These are phyloP conservation scores for Climacium dendroides DNA, from an alignment of 225 moss, liverwort and hornwort genomes.

Conservation along the genomic window DNA sequence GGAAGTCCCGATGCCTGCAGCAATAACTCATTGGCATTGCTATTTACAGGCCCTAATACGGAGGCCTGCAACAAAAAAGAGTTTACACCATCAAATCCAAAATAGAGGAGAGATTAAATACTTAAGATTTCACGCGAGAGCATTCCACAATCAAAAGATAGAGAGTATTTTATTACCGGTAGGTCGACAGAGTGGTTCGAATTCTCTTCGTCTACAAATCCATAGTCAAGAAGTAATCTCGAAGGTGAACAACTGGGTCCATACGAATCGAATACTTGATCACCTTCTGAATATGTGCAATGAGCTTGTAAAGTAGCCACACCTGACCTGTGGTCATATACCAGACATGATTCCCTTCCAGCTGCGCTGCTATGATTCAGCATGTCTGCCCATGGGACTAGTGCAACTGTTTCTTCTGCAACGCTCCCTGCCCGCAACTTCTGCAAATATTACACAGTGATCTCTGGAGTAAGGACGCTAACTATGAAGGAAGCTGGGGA, in stretches of 20 bases:
- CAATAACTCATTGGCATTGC: conserved; percentile 46
- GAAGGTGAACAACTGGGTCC: conserved; percentile 73
- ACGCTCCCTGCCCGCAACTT: conserved; percentile 5
- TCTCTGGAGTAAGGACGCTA: not conserved
- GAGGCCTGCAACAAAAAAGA: conserved; percentile 37
- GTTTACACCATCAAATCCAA: not conserved
- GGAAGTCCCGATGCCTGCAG: conserved; percentile 67
- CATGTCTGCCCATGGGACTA: conserved; percentile 99
- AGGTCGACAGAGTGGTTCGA: conserved; percentile 58
- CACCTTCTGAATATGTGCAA: conserved; percentile 55
- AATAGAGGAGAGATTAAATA: not conserved
- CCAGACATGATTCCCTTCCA: conserved; percentile 79
- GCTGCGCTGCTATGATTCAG: conserved; percentile 82
- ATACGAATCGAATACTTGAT: conserved; percentile 88
- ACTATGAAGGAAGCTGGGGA: not conserved
- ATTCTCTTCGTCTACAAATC: conserved; percentile 74
- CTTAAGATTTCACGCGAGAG: not conserved
- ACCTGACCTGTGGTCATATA: conserved; percentile 35
- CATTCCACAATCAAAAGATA: not conserved
- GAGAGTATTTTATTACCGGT: conserved; percentile 18
- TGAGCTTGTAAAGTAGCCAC: conserved; percentile 65
- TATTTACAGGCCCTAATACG: conserved; percentile 57
- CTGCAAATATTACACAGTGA: not conserved
- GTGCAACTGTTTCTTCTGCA: conserved; percentile 35
- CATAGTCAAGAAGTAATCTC: conserved; percentile 82